These are phyloP conservation scores for Bryopsis sp. DNA, from an alignment of 139 green algal species.

Conservation along the genomic window DNA sequence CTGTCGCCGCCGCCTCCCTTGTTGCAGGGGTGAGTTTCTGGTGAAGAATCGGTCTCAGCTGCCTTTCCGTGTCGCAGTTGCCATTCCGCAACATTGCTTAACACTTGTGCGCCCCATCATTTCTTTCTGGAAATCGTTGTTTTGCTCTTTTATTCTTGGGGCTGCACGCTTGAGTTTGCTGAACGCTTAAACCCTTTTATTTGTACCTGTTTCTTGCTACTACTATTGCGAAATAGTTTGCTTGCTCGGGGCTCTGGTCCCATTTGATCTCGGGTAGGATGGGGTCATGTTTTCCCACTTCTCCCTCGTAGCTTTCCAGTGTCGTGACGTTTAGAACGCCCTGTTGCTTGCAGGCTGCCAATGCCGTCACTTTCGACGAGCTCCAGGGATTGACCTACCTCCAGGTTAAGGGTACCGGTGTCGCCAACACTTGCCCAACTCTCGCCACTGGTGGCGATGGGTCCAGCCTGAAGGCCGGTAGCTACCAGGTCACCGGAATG, in stretches of 20 bases:
- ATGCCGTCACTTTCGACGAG: conserved; percentile 90
- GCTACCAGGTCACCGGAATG: conserved; percentile 91
- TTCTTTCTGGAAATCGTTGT: no score
- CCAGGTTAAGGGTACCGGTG: conserved; percentile 95
- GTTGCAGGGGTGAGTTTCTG: conserved; percentile 59
- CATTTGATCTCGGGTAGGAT: neutral
- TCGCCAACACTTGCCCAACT: conserved; percentile 96
- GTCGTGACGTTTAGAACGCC: neutral
- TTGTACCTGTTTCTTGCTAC: neutral
- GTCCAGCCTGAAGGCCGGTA: conserved; percentile 81
- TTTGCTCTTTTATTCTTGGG: no score
- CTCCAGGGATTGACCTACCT: conserved; percentile 94
- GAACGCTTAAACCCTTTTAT: neutral
- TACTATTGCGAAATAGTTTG: neutral
- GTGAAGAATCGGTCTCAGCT: no score
- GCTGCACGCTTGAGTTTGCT: no score
- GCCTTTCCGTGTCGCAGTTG: no score
- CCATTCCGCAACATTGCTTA: no score
- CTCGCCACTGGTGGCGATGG: conserved; percentile 53
- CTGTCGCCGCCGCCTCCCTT: conserved; percentile 48
- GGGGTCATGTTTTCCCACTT: neutral
- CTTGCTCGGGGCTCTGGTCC: neutral
- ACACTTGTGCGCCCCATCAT: no score
- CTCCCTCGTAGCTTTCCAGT: conserved; percentile 10
- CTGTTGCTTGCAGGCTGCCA: conserved; percentile 44